phyloP scores from a whole-genome alignment of 78 protist species.

The slime mould (Dictyostelium discoideum) region DNA sequence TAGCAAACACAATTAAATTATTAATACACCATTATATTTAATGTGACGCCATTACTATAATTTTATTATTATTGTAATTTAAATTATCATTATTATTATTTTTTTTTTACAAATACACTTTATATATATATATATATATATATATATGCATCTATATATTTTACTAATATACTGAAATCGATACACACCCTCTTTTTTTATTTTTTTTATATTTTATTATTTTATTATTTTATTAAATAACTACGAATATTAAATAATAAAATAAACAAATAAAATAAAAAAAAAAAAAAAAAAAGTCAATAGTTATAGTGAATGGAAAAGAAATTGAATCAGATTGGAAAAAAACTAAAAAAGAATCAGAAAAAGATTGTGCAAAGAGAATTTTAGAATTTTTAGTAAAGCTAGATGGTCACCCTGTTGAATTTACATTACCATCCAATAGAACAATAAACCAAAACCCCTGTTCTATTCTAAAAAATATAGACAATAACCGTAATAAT shows the following conservation, averaged over 20 bases:
- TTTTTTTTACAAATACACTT: neutral
- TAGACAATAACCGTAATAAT: neutral
- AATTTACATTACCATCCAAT: neutral
- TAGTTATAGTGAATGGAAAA: neutral
- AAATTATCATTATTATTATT: neutral
- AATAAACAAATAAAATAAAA: neutral
- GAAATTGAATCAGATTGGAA: slow-evolving; percentile 11
- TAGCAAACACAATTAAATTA: neutral
- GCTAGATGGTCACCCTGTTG: neutral
- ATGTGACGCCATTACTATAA: neutral
- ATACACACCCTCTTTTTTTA: neutral
- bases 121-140: neutral
- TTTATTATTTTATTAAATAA: neutral
- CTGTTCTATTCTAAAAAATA: neutral
- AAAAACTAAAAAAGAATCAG: slow-evolving; percentile 5
- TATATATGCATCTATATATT: neutral
- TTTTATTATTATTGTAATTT: neutral
- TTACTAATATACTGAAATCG: neutral
- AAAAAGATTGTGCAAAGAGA: slow-evolving; percentile 1
- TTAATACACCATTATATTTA: neutral
- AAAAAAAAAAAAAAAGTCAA: neutral
- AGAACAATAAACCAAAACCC: neutral
- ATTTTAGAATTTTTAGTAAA: neutral
- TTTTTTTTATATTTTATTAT: neutral
- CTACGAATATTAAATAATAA: neutral